Percentiles rank a stretch among this genome's conserved stretches.
phyloP scores from a whole-genome alignment of 1,284 basidiomycete genomes.

The Cutaneotrichosporon cutaneum region DNA sequence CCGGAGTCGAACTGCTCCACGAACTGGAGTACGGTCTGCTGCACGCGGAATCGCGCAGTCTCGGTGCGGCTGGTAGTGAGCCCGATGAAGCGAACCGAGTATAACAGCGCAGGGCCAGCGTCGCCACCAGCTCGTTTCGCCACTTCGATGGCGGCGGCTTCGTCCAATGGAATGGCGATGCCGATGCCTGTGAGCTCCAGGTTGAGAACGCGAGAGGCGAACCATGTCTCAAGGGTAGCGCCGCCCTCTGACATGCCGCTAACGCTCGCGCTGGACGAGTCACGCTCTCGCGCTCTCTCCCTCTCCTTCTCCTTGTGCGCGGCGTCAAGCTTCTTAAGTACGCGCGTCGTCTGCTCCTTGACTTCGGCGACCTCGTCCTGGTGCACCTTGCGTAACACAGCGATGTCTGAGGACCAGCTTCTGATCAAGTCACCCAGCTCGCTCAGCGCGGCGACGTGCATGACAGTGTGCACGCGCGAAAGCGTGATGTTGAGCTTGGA shows the following conservation, averaged over 20 bases:
- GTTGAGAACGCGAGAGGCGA: slow-evolving; percentile 65
- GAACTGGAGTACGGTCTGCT: slow-evolving; percentile 77
- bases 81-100: slow-evolving; percentile 70
- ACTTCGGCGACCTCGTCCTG: slow-evolving; percentile 73
- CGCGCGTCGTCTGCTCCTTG: slow-evolving; percentile 74
- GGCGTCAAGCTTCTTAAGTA: slow-evolving; percentile 53
- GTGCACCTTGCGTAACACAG: slow-evolving; percentile 68
- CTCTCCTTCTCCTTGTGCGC: neutral
- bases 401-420: slow-evolving; percentile 69
- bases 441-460: slow-evolving; percentile 85
- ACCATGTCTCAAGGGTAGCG: slow-evolving; percentile 56
- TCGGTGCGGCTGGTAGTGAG: slow-evolving; percentile 73
- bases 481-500: slow-evolving; percentile 58
- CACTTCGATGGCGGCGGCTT: slow-evolving; percentile 54
- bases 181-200: slow-evolving; percentile 71
- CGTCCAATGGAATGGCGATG: slow-evolving; percentile 71
- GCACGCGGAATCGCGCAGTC: slow-evolving; percentile 71
- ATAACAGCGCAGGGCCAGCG: slow-evolving; percentile 74
- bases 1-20: slow-evolving; percentile 77
- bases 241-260: neutral
- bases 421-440: slow-evolving; percentile 84
- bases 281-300: neutral
- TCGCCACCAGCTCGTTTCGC: slow-evolving; percentile 55
- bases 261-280: slow-evolving; percentile 1
- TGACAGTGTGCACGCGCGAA: slow-evolving; percentile 78